Evolutionary conservation across 352 stramenopile species (phyloP).

Genomic region (Elongisporangium undulatum): DNA sequence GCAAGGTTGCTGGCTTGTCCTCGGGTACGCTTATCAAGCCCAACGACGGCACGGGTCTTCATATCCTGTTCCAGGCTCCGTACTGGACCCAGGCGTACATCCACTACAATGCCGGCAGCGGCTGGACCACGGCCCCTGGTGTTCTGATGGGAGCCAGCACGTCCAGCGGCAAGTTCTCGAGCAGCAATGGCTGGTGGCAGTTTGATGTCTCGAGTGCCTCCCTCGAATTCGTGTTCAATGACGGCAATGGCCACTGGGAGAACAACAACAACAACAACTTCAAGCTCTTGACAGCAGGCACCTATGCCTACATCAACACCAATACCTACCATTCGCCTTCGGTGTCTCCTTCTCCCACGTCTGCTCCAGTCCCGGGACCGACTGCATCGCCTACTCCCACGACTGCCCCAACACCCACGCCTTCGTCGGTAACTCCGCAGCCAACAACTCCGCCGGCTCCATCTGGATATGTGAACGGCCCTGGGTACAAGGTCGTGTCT

Average conservation of each 20-base stretch:
- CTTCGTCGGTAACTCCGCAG: conserved; percentile 5
- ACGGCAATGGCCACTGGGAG: conserved; percentile 36
- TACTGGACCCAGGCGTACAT: conserved; percentile 30
- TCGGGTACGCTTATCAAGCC: conserved; percentile 20
- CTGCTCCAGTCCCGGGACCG: background rate
- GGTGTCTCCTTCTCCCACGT: background rate
- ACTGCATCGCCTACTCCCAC: background rate
- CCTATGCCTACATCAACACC: conserved; percentile 26
- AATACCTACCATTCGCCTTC: conserved; percentile 3
- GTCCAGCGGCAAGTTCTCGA: conserved; percentile 26
- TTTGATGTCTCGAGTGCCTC: conserved; percentile 18
- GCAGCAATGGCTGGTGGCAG: conserved; percentile 35
- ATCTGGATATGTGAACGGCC: conserved; percentile 25
- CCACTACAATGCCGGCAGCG: conserved; percentile 27
- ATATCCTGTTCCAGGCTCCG: conserved; percentile 21
- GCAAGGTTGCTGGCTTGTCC: conserved; percentile 17
- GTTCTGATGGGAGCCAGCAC: conserved; percentile 28
- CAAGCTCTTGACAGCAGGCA: conserved; percentile 21
- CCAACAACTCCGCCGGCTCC: conserved; percentile 6
- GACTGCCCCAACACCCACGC: conserved; percentile 4
- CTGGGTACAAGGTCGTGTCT: conserved; percentile 30
- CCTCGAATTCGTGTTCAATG: conserved; percentile 38
- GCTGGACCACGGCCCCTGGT: conserved; percentile 29
- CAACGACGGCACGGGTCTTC: conserved; percentile 18
- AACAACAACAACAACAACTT: conserved; percentile 40